These are phyloP conservation scores for Kalmanozyma brasiliensis DNA, from an alignment of 1,284 basidiomycete genomes.

Conservation along the genomic window DNA sequence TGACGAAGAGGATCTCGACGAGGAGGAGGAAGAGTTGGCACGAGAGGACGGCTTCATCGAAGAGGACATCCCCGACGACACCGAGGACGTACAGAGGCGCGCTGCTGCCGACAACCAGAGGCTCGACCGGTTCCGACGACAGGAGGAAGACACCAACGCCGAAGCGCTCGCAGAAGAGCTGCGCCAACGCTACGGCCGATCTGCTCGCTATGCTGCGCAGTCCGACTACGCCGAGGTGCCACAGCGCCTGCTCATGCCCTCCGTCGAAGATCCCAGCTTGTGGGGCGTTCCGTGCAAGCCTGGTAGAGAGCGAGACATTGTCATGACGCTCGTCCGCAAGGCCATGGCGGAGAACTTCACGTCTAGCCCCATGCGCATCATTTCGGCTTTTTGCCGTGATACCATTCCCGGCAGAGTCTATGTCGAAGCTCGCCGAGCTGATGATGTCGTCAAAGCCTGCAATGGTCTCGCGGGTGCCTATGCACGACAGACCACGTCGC, in stretches of 20 bases:
- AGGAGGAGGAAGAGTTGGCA: slow-evolving; percentile 67
- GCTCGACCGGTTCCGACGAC: slow-evolving; percentile 79
- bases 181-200: slow-evolving; percentile 78
- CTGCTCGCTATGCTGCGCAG: slow-evolving; percentile 68
- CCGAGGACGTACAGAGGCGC: slow-evolving; percentile 73
- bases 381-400: slow-evolving; percentile 94
- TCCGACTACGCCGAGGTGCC: slow-evolving; percentile 81
- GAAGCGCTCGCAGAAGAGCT: slow-evolving; percentile 87
- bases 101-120: slow-evolving; percentile 77
- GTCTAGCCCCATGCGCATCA: slow-evolving; percentile 81
- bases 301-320: slow-evolving; percentile 90
- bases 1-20: slow-evolving; percentile 70
- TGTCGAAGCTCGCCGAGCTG: slow-evolving; percentile 88
- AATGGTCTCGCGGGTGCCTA: slow-evolving; percentile 93
- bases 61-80: slow-evolving; percentile 75
- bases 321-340: slow-evolving; percentile 94
- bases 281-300: slow-evolving; percentile 97
- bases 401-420: slow-evolving; percentile 95
- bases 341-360: slow-evolving; percentile 72
- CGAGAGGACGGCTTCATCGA: slow-evolving; percentile 78
- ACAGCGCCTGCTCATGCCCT: slow-evolving; percentile 94
- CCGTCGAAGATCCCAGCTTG: slow-evolving; percentile 91
- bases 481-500: slow-evolving; percentile 72
- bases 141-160: slow-evolving; percentile 83
- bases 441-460: slow-evolving; percentile 85